These are phyloP conservation scores for Coniosporium apollinis DNA, from an alignment of 495 filamentous ascomycete genomes.

Conservation along the genomic window DNA sequence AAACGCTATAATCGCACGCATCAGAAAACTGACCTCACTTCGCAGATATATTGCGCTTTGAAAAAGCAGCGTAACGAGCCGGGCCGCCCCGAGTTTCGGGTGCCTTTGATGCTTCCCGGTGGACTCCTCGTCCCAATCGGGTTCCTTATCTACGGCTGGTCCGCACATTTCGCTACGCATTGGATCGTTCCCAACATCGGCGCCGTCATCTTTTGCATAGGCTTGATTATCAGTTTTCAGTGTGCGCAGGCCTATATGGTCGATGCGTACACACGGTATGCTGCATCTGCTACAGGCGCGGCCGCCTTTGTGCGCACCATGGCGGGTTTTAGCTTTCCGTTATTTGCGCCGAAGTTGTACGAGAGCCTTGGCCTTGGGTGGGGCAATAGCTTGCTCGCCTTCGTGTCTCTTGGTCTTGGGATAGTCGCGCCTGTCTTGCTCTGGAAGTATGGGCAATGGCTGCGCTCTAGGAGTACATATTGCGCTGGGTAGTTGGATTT, in stretches of 20 bases:
- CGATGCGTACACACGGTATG: slow-evolving; percentile 1
- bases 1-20: too few relatives aligned
- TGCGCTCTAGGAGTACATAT: too few relatives aligned
- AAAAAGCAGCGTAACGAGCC: not conserved
- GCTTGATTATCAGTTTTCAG: slow-evolving; percentile 3
- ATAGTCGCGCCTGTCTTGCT: not conserved
- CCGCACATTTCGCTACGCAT: slow-evolving; percentile 1
- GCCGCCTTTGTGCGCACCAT: slow-evolving; percentile 1
- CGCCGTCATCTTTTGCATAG: not conserved
- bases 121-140: slow-evolving; percentile 4
- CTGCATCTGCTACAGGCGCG: not conserved
- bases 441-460: not conserved
- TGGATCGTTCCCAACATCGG: slow-evolving; percentile 10
- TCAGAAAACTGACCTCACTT: too few relatives aligned
- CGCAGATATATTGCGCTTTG: not conserved
- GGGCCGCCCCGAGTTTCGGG: slow-evolving; percentile 1
- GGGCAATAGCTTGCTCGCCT: slow-evolving; percentile 2
- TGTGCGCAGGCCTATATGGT: not conserved
- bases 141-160: slow-evolving; percentile 7
- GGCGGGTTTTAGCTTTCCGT: slow-evolving; percentile 2
- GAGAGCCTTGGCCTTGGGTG: not conserved
- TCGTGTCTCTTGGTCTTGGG: not conserved
- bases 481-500: too few relatives aligned
- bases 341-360: slow-evolving; percentile 3
- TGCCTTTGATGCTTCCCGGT: slow-evolving; percentile 2